These are phyloP conservation scores for Haplosporangium sp. DNA, from an alignment of 371 early-diverging fungal genomes.

Conservation along the genomic window DNA sequence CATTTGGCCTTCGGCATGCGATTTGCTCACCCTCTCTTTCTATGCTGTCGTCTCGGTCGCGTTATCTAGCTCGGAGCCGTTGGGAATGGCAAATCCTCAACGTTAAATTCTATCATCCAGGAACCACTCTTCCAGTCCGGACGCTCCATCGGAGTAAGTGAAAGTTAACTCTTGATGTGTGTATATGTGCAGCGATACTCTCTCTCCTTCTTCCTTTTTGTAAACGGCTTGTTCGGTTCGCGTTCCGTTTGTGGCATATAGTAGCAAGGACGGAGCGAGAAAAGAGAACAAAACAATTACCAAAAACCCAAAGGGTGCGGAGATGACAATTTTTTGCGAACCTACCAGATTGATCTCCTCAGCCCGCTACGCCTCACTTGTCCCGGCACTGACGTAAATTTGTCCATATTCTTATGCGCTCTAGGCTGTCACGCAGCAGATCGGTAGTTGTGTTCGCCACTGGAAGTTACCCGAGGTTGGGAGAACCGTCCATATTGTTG, in stretches of 20 bases:
- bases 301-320: too few species aligned
- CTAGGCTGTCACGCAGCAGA: constrained; percentile 51
- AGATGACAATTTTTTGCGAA: too few species aligned
- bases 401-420: neutral
- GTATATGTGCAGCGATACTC: neutral
- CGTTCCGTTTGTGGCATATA: neutral
- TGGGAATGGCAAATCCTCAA: constrained; percentile 55
- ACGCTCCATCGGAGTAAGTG: constrained; percentile 46
- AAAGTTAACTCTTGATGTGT: neutral
- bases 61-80: constrained; percentile 47
- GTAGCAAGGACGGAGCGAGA: too few species aligned
- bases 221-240: too few species aligned
- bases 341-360: too few species aligned
- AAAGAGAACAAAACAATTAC: too few species aligned
- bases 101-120: constrained; percentile 55
- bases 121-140: constrained; percentile 56
- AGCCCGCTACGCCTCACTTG: too few species aligned
- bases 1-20: too few species aligned
- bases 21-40: too few species aligned
- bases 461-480: constrained; percentile 54
- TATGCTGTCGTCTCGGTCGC: too few species aligned
- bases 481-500: constrained; percentile 55
- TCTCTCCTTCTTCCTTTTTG: too few species aligned
- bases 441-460: constrained; percentile 44
- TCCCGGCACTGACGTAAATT: too few species aligned